Evolutionary conservation across 1,139 yeast genomes (phyloP), one percentile per base, ranked within the genome.

Genomic region (Diutina ranongensis): DNA sequence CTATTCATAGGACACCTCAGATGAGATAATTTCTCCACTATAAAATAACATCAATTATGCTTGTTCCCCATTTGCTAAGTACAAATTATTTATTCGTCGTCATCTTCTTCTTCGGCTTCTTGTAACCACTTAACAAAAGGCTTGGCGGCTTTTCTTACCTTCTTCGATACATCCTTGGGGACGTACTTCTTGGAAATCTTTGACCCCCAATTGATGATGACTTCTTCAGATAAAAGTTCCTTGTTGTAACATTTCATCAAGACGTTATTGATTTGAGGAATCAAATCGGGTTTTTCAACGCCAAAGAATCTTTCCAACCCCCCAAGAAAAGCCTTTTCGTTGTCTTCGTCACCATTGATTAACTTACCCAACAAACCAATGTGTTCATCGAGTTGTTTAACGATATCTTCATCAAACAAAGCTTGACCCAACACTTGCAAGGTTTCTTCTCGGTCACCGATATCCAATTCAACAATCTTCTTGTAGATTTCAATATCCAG

Each of bases 221-320:
- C 83, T 49, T 86, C 95, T 68, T 92, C 98, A 47, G 87, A 76
- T 48, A 86, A 69, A 49, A 92, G 67, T 55, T 92, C 98, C 55
- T 77, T 72, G 59, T 89, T 88, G 66, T 92, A 94, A 47, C 87
- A 69, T 55, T 77, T 72, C 65, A 86, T 78, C 59, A 92, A 73
- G 51, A 92, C 80, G 64, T 85, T 86, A 54, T 97, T 94, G 47
- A 89, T 74, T 48, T 68, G 61, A 48, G 84, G 74, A 56, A 86
- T 77, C 58, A 88, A 72, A n/a, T 75, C 83, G 38, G 85, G 84
- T 57, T 84, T 78, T 59, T 82, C 85, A 52, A 84, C 67, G 51
- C 97, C 98, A 55, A 92, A 69, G 61, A 87, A 79, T 62, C 98
- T 83, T 71, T 92, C 98, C 55, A 92, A 74, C 51, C 98, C 99